phyloP scores from a whole-genome alignment of 1,284 basidiomycete species.

The Melampsora abietis-canadensis region DNA sequence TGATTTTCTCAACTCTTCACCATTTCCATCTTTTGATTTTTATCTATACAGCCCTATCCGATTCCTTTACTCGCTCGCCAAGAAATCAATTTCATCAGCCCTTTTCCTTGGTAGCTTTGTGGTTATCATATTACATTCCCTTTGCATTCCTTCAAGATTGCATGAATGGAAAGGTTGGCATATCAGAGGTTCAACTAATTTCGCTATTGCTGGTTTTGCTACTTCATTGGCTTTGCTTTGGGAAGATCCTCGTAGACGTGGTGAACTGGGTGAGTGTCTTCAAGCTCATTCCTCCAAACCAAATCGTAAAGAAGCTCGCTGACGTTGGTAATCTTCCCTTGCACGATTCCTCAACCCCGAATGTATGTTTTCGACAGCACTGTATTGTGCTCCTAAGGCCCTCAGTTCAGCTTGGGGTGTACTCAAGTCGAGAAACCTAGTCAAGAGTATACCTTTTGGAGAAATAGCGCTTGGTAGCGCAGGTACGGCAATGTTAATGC shows the following conservation, averaged over 20 bases:
- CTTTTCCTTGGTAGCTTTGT: conserved; percentile 31
- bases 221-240: conserved; percentile 37
- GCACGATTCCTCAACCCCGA: not conserved
- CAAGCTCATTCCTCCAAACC: not conserved
- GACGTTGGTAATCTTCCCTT: not conserved
- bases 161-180: conserved; percentile 8
- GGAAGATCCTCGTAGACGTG: conserved; percentile 40
- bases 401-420: conserved; percentile 27
- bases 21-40: not conserved
- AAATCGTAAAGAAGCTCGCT: not conserved
- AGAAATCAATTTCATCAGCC: conserved; percentile 30
- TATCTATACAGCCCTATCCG: conserved; percentile 12
- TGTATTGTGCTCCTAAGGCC: conserved; percentile 43
- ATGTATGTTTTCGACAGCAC: not conserved
- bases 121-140: conserved; percentile 36
- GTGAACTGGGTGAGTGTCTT: conserved; percentile 27
- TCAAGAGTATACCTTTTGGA: conserved; percentile 17
- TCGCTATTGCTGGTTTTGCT: conserved; percentile 23
- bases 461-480: conserved; percentile 20
- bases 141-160: conserved; percentile 39
- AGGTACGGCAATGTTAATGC: conserved; percentile 42
- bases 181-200: conserved; percentile 11
- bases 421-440: conserved; percentile 6
- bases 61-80: conserved; percentile 33
- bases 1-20: not conserved